phyloP scores from a whole-genome alignment of 768 basidiomycete genomes.

The Mrakia hoshinonis region DNA sequence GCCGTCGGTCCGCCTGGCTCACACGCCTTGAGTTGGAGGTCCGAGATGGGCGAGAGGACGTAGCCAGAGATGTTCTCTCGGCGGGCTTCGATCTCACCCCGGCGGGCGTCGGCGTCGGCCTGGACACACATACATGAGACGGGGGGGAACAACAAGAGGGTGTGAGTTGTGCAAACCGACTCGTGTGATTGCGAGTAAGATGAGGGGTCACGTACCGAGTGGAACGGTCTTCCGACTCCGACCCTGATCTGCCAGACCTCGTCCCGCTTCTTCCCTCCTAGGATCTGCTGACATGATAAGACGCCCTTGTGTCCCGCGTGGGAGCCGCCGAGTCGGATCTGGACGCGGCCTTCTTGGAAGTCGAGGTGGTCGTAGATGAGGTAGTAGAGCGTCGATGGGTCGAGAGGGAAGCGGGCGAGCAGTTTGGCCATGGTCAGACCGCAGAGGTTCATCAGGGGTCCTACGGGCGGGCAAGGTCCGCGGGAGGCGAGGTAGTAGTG shows the following conservation, averaged over 20 bases:
- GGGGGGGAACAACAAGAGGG: no score
- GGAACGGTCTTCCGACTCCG: neutral
- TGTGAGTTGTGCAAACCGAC: no score
- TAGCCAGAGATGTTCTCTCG: neutral
- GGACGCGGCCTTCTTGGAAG: slow-evolving; percentile 9
- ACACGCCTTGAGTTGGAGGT: neutral
- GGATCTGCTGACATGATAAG: neutral
- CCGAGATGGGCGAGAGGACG: neutral
- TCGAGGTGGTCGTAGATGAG: slow-evolving; percentile 17
- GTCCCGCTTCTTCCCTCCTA: neutral
- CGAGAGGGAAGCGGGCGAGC: neutral
- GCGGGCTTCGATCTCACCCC: neutral
- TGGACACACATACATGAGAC: no score
- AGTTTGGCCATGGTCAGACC: neutral
- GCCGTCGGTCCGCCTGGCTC: neutral
- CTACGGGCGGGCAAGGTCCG: neutral
- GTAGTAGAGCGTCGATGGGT: slow-evolving; percentile 4
- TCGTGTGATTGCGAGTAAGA: no score
- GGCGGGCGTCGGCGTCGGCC: neutral
- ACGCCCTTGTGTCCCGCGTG: slow-evolving; percentile 10
- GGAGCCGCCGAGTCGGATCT: neutral
- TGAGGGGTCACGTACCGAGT: no score
- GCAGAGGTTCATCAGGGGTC: slow-evolving; percentile 13
- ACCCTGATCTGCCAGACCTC: neutral
- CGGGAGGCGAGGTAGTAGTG: neutral